Percentiles rank a stretch among this genome's conserved stretches.
These are phyloP conservation scores for Wickerhamomyces rabaulensis DNA, from an alignment of 805 yeast species.

Conservation along the genomic window DNA sequence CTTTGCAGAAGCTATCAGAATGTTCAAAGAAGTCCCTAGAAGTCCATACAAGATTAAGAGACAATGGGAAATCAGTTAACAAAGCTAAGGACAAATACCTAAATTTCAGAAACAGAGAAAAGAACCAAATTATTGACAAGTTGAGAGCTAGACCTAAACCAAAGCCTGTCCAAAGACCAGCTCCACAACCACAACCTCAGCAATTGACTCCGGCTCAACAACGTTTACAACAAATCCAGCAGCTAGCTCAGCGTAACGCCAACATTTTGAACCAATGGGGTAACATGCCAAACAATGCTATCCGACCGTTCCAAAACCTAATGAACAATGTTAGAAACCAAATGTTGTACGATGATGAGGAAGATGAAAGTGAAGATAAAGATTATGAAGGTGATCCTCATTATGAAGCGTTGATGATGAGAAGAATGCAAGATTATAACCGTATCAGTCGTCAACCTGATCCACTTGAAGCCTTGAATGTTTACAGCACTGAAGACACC, in stretches of 20 bases:
- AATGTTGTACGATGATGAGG: neutral
- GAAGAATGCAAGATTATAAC: neutral
- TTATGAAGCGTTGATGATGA: neutral
- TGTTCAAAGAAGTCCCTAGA: constrained; percentile 5
- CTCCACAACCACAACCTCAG: neutral
- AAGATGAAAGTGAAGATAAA: neutral
- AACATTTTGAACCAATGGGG: neutral
- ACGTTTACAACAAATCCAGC: neutral
- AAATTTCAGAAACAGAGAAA: constrained; percentile 5
- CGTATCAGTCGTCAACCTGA: neutral
- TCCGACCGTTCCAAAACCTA: neutral
- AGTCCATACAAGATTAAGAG: neutral
- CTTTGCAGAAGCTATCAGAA: neutral
- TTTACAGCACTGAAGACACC: constrained; percentile 10
- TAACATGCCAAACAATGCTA: neutral
- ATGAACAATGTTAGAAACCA: neutral
- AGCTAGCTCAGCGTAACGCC: neutral
- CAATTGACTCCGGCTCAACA: neutral
- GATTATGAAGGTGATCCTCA: neutral
- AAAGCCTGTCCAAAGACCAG: neutral
- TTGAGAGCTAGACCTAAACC: constrained; percentile 3
- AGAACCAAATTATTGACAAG: neutral
- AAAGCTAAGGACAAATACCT: neutral
- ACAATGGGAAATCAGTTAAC: neutral
- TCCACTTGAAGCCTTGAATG: neutral